These are phyloP conservation scores for Monilinia laxa DNA, from an alignment of 2,329 filamentous ascomycete genomes.

Conservation along the genomic window DNA sequence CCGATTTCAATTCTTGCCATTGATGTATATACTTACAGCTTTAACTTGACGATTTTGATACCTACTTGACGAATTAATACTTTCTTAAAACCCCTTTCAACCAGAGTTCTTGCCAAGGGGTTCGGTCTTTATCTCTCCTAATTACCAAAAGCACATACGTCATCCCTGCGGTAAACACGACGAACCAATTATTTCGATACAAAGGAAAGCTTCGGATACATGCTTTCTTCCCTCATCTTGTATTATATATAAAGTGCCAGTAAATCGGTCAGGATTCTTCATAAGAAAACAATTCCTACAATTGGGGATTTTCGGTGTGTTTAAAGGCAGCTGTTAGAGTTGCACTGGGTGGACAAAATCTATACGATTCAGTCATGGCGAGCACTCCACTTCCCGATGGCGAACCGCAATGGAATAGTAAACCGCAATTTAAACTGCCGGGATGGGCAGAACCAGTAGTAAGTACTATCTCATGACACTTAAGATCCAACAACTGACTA, in stretches of 20 bases:
- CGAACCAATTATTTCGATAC: not conserved
- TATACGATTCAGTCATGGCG: conserved; percentile 6
- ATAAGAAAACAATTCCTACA: not conserved
- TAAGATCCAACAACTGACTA: not conserved
- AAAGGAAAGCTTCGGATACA: not conserved
- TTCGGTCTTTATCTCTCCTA: not conserved
- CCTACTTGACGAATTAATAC: not conserved
- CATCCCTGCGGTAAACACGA: conserved; percentile 7
- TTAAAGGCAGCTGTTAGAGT: not conserved
- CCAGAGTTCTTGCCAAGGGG: not conserved
- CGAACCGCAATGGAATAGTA: conserved; percentile 40
- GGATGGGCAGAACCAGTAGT: conserved; percentile 41
- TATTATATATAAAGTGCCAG: not conserved
- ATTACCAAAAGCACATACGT: conserved; percentile 9
- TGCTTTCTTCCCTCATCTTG: not conserved
- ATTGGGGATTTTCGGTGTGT: not conserved
- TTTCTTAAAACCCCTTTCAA: not conserved
- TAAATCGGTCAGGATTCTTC: not conserved
- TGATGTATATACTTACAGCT: not conserved
- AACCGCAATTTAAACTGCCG: conserved; percentile 39
- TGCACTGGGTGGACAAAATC: conserved; percentile 2
- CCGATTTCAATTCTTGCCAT: not conserved
- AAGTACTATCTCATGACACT: conserved; percentile 14
- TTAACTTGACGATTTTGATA: not conserved
- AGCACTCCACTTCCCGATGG: conserved; percentile 10